phyloP scores from a whole-genome alignment of 2,329 filamentous ascomycete species.

The Dichotomopilus funicola region DNA sequence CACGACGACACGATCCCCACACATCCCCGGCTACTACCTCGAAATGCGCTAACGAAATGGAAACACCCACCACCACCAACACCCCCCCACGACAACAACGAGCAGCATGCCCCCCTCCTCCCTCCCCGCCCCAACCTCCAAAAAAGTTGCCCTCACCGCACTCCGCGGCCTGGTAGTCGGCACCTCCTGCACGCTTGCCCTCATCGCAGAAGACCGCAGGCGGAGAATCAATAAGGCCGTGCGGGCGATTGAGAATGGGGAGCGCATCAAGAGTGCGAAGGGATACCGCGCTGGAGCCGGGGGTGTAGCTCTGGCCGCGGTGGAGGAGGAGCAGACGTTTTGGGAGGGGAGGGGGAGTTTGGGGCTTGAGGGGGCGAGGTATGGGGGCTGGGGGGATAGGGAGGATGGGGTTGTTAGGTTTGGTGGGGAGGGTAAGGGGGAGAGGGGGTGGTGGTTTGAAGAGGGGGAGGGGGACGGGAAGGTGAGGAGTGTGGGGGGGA shows the following conservation, averaged over 20 bases:
- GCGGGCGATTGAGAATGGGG: slow-evolving; percentile 34
- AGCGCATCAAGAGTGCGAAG: slow-evolving; percentile 34
- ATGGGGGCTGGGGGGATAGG: neutral
- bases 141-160: slow-evolving; percentile 38
- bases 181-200: slow-evolving; percentile 39
- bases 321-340: slow-evolving; percentile 24
- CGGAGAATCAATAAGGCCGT: slow-evolving; percentile 37
- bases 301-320: slow-evolving; percentile 22
- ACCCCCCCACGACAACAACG: slow-evolving; percentile 23
- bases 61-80: slow-evolving; percentile 12
- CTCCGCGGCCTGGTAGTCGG: slow-evolving; percentile 39
- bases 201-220: slow-evolving; percentile 40
- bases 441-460: neutral
- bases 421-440: neutral
- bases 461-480: neutral
- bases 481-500: neutral
- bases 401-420: neutral
- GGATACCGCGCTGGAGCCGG: slow-evolving; percentile 30
- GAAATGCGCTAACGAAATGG: slow-evolving; percentile 24
- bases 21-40: slow-evolving; percentile 1
- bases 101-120: slow-evolving; percentile 28
- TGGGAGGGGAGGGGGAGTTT: slow-evolving; percentile 12
- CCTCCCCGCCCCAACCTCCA: slow-evolving; percentile 35
- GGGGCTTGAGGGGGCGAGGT: no score
- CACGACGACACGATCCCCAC: neutral